Percentiles rank a stretch among this genome's conserved stretches.
phyloP scores from a whole-genome alignment of 176 grass and related monocot species.

The Bothriochloa decipiens region DNA sequence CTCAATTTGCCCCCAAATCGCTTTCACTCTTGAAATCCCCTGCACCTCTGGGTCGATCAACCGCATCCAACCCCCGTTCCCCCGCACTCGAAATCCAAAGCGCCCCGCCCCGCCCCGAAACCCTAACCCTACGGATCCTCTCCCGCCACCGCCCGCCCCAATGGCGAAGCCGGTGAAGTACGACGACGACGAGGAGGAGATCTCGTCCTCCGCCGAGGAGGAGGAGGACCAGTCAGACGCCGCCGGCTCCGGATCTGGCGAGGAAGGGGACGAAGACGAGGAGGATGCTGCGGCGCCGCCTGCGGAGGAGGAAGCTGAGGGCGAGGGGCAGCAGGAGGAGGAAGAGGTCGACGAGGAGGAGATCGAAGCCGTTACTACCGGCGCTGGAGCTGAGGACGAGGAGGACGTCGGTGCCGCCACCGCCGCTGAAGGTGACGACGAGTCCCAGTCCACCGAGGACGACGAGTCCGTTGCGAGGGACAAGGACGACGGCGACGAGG shows the following conservation, averaged over 20 bases:
- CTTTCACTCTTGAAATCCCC: constrained; percentile 3
- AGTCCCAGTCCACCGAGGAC: constrained; percentile 68
- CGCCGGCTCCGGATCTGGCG: constrained; percentile 33
- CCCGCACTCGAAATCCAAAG: constrained; percentile 19
- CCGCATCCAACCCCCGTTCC: not conserved
- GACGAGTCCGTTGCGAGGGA: constrained; percentile 40
- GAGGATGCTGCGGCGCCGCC: constrained; percentile 9
- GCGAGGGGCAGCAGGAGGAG: not conserved
- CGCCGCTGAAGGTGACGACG: constrained; percentile 32
- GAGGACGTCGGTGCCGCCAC: constrained; percentile 26
- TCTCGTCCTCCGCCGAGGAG: constrained; percentile 55
- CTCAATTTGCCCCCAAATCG: constrained; percentile 21
- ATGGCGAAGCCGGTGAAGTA: constrained; percentile 73
- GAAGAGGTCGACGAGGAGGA: constrained; percentile 75
- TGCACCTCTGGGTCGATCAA: constrained; percentile 12
- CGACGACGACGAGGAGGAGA: constrained; percentile 55
- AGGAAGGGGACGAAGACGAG: constrained; percentile 44
- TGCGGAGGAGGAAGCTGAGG: not conserved
- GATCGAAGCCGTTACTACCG: constrained; percentile 67
- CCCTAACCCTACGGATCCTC: constrained; percentile 37
- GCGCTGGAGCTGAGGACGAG: constrained; percentile 46
- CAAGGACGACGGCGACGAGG: constrained; percentile 44
- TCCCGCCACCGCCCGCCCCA: constrained; percentile 8
- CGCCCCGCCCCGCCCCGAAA: constrained; percentile 19
- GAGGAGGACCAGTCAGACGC: constrained; percentile 61